These are phyloP conservation scores for Oxalis stricta DNA, from an alignment of 441 rosid species.

Conservation along the genomic window DNA sequence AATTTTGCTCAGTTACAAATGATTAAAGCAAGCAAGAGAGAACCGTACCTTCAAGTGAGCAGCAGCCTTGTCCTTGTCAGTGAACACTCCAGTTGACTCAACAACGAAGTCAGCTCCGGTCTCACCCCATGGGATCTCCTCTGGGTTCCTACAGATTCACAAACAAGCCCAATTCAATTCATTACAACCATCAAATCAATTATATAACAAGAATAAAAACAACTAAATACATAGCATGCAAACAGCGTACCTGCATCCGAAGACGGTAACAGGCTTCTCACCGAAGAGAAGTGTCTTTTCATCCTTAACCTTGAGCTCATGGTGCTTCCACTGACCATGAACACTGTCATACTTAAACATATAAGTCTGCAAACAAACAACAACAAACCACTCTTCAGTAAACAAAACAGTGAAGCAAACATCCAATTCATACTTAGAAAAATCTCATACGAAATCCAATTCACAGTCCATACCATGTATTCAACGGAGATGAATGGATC, in stretches of 20 bases:
- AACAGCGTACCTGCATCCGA: slow-evolving; percentile 27
- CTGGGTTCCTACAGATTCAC: slow-evolving; percentile 37
- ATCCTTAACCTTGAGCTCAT: slow-evolving; percentile 42
- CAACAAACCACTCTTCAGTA: neutral
- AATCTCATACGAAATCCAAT: too few species aligned
- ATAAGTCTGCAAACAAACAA: slow-evolving; percentile 26
- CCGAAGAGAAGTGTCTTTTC: slow-evolving; percentile 49
- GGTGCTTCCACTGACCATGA: slow-evolving; percentile 49
- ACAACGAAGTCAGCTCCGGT: slow-evolving; percentile 55
- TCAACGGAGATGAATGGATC: slow-evolving; percentile 42
- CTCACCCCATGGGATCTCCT: slow-evolving; percentile 66
- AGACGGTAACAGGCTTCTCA: slow-evolving; percentile 34
- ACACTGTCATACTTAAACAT: slow-evolving; percentile 58
- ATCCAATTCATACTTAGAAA: neutral
- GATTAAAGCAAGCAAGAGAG: neutral
- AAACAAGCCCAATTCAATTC: neutral
- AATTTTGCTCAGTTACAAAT: too few species aligned
- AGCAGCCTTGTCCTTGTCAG: slow-evolving; percentile 71
- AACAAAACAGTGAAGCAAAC: neutral
- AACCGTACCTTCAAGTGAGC: slow-evolving; percentile 56
- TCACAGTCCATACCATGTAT: slow-evolving; percentile 30
- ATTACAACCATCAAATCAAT: neutral
- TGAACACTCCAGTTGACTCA: slow-evolving; percentile 71
- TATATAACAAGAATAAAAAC: neutral
- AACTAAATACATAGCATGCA: neutral